A percentile compares a stretch with the other conserved stretches of the same genome.
phyloP scores from a whole-genome alignment of 2,329 filamentous ascomycete genomes.

The Boeremia exigua region DNA sequence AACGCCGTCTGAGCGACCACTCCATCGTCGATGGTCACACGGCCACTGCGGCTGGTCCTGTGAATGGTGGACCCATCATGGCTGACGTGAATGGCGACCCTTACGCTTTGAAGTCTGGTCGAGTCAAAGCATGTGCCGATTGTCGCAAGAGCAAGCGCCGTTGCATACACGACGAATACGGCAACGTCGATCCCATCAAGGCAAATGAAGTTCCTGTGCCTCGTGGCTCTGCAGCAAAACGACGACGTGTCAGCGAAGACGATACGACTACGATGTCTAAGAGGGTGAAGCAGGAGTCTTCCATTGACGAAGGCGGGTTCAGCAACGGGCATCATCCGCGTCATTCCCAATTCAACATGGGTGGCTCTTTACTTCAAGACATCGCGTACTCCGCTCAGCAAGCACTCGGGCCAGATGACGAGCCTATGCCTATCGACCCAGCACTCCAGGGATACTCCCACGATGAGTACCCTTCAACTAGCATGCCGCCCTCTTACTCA shows the following conservation, averaged over 20 bases:
- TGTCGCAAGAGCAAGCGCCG: slow-evolving; percentile 73
- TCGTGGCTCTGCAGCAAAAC: slow-evolving; percentile 61
- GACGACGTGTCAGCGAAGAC: slow-evolving; percentile 55
- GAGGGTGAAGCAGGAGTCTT: slow-evolving; percentile 39
- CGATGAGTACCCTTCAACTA: slow-evolving; percentile 22
- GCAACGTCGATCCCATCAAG: slow-evolving; percentile 68
- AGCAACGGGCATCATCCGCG: slow-evolving; percentile 29
- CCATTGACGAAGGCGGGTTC: slow-evolving; percentile 29
- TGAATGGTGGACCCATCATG: slow-evolving; percentile 42
- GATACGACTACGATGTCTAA: slow-evolving; percentile 28
- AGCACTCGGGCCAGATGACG: slow-evolving; percentile 29
- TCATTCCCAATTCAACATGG: slow-evolving; percentile 32
- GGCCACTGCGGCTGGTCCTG: slow-evolving; percentile 24
- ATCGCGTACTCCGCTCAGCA: slow-evolving; percentile 42
- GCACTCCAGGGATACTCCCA: slow-evolving; percentile 33
- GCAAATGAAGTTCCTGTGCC: slow-evolving; percentile 67
- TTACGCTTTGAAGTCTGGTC: slow-evolving; percentile 60
- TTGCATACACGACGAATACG: slow-evolving; percentile 70
- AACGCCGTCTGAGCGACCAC: slow-evolving; percentile 42
- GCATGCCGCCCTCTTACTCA: slow-evolving; percentile 22
- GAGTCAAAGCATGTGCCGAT: slow-evolving; percentile 70
- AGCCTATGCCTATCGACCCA: slow-evolving; percentile 38
- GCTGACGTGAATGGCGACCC: slow-evolving; percentile 45
- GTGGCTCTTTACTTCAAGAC: slow-evolving; percentile 30
- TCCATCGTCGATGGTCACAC: slow-evolving; percentile 29